A percentile compares a stretch with the other conserved stretches of the same genome.
Evolutionary conservation across 2,329 filamentous ascomycete species (phyloP).

Genomic region (Cladophialophora yegresii): DNA sequence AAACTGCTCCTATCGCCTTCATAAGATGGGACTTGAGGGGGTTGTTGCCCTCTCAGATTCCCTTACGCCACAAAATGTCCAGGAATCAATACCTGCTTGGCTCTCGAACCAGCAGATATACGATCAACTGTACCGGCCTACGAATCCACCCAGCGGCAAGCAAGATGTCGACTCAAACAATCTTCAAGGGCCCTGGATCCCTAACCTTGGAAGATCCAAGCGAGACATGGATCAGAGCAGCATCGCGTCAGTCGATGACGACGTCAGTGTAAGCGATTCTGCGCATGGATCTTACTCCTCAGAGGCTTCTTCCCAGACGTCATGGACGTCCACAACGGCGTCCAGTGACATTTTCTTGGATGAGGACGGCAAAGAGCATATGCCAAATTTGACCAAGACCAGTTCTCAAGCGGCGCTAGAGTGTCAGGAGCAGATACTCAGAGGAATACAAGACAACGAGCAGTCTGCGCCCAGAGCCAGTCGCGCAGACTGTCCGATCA

Average conservation of each 20-base stretch:
- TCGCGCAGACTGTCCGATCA: neutral
- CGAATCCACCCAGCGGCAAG: conserved; percentile 7
- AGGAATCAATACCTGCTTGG: conserved; percentile 25
- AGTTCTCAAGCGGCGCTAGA: conserved; percentile 15
- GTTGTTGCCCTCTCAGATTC: conserved; percentile 18
- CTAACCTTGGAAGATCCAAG: conserved; percentile 7
- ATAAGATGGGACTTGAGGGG: conserved; percentile 27
- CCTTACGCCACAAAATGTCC: conserved; percentile 23
- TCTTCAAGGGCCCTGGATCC: conserved; percentile 1
- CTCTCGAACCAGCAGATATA: conserved; percentile 17
- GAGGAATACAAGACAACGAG: conserved; percentile 17
- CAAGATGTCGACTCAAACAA: conserved; percentile 22
- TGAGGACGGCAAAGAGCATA: conserved; percentile 25
- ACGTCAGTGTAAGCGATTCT: conserved; percentile 28
- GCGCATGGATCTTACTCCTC: conserved; percentile 26
- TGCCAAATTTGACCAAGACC: conserved; percentile 8
- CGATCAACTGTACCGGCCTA: neutral
- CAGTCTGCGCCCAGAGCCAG: neutral
- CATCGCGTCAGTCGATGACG: conserved; percentile 24
- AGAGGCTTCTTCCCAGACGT: conserved; percentile 28
- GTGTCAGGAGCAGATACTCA: conserved; percentile 17
- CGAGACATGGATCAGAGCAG: conserved; percentile 26
- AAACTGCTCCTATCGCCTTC: neutral
- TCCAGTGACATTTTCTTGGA: conserved; percentile 21
- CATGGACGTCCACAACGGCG: conserved; percentile 27